phyloP scores from a whole-genome alignment of 805 yeast genomes.

The Saturnispora dispora region DNA sequence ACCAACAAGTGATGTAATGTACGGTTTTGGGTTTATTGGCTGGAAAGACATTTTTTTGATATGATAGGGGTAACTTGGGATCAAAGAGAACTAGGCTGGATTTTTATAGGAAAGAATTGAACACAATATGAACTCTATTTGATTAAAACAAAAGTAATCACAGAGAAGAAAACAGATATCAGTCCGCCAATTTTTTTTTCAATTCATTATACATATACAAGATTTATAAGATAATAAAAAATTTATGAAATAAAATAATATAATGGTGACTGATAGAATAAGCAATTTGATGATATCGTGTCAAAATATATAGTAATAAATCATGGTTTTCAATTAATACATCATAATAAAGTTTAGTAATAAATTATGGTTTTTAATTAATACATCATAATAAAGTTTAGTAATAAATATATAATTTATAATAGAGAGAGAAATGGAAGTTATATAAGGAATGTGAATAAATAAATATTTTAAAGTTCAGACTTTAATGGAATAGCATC shows the following conservation, averaged over 20 bases:
- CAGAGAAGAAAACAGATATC: not conserved
- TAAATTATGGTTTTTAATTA: not conserved
- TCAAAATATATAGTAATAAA: not conserved
- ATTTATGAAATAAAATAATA: too few relatives aligned
- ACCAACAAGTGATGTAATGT: conserved; percentile 64
- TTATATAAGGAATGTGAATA: not conserved
- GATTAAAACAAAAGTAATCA: not conserved
- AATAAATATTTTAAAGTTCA: conserved; percentile 51
- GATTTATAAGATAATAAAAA: too few relatives aligned
- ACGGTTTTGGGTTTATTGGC: conserved; percentile 89
- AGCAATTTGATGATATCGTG: too few relatives aligned
- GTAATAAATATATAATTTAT: conserved; percentile 4
- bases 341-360: conserved; percentile 1
- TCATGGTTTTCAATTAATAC: not conserved
- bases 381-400: not conserved
- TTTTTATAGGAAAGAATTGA: not conserved
- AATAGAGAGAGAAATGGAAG: not conserved
- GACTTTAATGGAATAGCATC: conserved; percentile 80
- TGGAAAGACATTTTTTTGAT: conserved; percentile 31
- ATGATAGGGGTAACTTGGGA: not conserved
- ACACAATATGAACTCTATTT: not conserved
- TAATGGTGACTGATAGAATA: too few relatives aligned
- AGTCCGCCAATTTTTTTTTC: not conserved
- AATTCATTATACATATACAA: too few relatives aligned
- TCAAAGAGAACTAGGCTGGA: too few relatives aligned